Conservation (phyloP, 495 filamentous ascomycete species). For the Neurospora cerealis region DNA sequence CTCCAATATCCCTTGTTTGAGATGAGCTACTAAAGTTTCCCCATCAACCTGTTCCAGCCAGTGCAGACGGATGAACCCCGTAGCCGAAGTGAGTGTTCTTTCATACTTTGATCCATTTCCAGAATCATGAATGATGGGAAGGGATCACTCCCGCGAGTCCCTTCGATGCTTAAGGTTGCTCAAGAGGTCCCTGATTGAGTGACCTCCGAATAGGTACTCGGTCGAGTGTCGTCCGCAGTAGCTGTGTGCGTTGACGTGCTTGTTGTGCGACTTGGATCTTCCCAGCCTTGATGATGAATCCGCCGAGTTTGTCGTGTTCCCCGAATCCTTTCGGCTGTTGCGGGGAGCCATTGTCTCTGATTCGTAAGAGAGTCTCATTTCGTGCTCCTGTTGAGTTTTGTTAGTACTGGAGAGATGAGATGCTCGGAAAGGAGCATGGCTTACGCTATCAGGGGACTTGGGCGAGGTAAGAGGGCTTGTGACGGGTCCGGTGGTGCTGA, state of each 20-base stretch:
- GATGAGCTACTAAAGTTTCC: neutral
- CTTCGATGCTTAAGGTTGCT: slow-evolving; percentile 8
- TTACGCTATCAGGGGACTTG: slow-evolving; percentile 2
- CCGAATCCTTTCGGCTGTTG: slow-evolving; percentile 7
- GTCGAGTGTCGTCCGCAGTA: slow-evolving; percentile 26
- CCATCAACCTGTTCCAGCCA: slow-evolving; percentile 15
- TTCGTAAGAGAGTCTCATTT: slow-evolving; percentile 7
- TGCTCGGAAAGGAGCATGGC: neutral
- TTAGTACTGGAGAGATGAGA: neutral
- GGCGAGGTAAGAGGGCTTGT: slow-evolving; percentile 1
- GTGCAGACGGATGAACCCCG: neutral
- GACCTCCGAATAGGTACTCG: slow-evolving; percentile 23
- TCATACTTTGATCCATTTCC: neutral
- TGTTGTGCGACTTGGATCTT: neutral
- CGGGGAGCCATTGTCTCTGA: neutral
- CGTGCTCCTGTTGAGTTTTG: neutral
- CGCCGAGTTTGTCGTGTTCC: neutral
- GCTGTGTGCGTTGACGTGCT: slow-evolving; percentile 24
- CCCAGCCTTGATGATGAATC: neutral
- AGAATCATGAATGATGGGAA: neutral
- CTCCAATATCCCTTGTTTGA: neutral
- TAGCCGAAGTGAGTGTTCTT: neutral
- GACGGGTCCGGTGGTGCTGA: neutral
- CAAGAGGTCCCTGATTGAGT: slow-evolving; percentile 18
- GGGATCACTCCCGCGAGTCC: neutral